These are phyloP conservation scores for Curvularia eragrostidis DNA, from an alignment of 2,329 filamentous ascomycete genomes.

Conservation along the genomic window DNA sequence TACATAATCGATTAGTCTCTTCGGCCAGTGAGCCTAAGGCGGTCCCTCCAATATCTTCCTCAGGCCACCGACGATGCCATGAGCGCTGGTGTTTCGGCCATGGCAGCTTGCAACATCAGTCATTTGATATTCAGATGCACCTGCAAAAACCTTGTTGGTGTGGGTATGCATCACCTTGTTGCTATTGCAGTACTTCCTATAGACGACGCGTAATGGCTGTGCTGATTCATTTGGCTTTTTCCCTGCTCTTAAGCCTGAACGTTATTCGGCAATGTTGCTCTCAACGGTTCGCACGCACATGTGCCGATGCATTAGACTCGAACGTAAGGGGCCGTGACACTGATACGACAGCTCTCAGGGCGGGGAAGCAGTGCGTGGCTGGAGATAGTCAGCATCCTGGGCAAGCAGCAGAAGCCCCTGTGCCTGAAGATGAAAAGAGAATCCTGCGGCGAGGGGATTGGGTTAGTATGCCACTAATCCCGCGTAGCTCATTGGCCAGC, in stretches of 20 bases:
- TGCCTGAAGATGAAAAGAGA: slow-evolving; percentile 6
- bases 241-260: neutral
- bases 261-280: neutral
- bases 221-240: neutral
- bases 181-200: neutral
- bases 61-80: neutral
- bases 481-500: slow-evolving; percentile 1
- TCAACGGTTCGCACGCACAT: neutral
- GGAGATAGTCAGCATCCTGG: slow-evolving; percentile 1
- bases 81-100: neutral
- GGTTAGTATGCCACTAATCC: slow-evolving; percentile 2
- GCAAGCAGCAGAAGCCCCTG: slow-evolving; percentile 1
- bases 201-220: neutral
- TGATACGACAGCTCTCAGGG: neutral
- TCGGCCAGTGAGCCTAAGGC: neutral
- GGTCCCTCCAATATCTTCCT: neutral
- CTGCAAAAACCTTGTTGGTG: neutral
- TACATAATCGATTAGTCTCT: neutral
- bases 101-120: neutral
- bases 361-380: slow-evolving; percentile 3
- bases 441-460: slow-evolving; percentile 7
- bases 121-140: neutral
- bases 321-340: slow-evolving; percentile 4
- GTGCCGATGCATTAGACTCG: neutral
- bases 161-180: neutral